Evolutionary conservation across 306 rosid species (phyloP).

Genomic region (Sicyos baderoa): DNA sequence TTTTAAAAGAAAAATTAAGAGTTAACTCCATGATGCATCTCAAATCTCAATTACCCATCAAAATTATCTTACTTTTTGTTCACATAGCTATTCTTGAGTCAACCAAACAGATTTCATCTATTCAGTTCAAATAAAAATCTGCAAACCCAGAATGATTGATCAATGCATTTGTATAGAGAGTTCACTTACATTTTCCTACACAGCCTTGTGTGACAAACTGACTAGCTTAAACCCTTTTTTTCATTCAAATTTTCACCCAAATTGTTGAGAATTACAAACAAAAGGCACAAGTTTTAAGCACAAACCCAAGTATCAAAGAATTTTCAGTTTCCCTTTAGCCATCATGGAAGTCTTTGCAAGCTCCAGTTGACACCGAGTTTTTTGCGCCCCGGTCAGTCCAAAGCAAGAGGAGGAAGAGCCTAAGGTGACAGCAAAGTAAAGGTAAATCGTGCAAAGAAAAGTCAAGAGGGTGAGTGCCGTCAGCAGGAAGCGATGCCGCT

Average conservation of each 20-base stretch:
- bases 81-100: too few species aligned
- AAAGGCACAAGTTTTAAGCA: neutral
- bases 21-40: too few species aligned
- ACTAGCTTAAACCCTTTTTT: too few species aligned
- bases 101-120: too few species aligned
- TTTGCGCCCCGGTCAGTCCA: constrained; percentile 48
- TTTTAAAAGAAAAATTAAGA: too few species aligned
- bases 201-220: neutral
- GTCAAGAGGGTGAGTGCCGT: constrained; percentile 54
- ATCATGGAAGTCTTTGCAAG: constrained; percentile 51
- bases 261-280: constrained; percentile 1
- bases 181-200: too few species aligned
- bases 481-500: constrained; percentile 80
- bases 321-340: constrained; percentile 67
- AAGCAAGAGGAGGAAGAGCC: constrained; percentile 46
- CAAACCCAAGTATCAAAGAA: constrained; percentile 37
- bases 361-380: constrained; percentile 54
- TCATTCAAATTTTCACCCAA: neutral
- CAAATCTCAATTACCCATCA: too few species aligned
- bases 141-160: too few species aligned
- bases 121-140: too few species aligned
- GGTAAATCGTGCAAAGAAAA: constrained; percentile 70
- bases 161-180: too few species aligned
- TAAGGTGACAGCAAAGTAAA: constrained; percentile 78
- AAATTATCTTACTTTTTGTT: too few species aligned